Base-by-base conservation (phyloP, 139 green algal genomes). In the Coccomyxa sp. region DNA sequence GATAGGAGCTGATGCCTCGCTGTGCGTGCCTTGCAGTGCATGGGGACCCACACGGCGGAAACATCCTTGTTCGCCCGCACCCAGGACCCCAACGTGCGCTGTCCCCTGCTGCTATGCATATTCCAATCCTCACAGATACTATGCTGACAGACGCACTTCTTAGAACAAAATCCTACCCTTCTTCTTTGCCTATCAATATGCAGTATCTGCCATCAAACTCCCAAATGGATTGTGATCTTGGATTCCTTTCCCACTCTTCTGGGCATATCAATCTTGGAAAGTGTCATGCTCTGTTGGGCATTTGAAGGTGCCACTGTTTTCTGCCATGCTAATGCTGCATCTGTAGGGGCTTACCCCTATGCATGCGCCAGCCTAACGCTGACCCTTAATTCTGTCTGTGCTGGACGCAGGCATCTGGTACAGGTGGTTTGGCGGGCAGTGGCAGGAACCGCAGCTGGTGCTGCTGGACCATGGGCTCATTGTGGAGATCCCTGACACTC, bases 391-490 rank as follows among this genome's bases (percentile, higher is more conserved):
- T 21, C 18, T 23, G 30, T 10, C 27, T 79, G 23, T 23, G 16
- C 25, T n/a, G 23, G 18, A 79, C 13, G 74, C 74, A 79, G 30
- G 74, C 74, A 13, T 51, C 30, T 78, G 27, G n/a, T 79, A 28
- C 77, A 86, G 82, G 82, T 31, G 76, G 82, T 13, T 88, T 86
- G 82, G 45, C 67, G 23, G 91, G 90, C 82, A 79, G 17, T 85
- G 86, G 77, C 85, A 88, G 28, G 77, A 87, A 18, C 93, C 93
- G 32, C 89, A 98, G 87, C 71, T 98, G 14, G 93, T 98, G 30
- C 85, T 98, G 76, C 90, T 97, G 45, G 95, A 98, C 81, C 95
- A 98, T 76, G 95, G 95, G 13, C 88, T 93, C 0, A 97, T 97
- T 85, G 67, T 95, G 13, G n/a, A 84, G 0, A 84, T 97, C 60